Base-by-base conservation (phyloP, 2,329 filamentous ascomycete species). In the Pseudogymnoascus sp. region DNA sequence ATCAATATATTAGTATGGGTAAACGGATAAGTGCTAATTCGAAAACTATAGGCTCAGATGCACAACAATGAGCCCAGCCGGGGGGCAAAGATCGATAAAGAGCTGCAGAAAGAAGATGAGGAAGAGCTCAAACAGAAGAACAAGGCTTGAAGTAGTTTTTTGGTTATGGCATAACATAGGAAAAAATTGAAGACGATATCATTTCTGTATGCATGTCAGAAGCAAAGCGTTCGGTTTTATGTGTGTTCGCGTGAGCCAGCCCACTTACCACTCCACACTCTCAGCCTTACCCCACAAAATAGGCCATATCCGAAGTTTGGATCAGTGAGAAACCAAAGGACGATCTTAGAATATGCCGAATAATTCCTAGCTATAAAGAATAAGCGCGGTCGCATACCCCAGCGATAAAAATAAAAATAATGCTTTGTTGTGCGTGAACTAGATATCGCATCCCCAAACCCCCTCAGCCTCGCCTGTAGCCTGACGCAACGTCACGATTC, bases 1-100 rank as follows among this genome's bases (percentile, higher is more conserved):
- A 41, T n/a, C 14, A 29, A 2, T 8, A 26, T 59, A 10, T 23
- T 19, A 12, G 19, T 43, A 38, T 11, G 41, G 16, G 12, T 12
- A 41, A 39, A 31, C n/a, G 19, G 23, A 45, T 10, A 29, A 37
- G 10, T 6, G 61, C 60, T 64, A 61, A 62, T 60, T n/a, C 43
- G 61, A 19, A 37, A 12, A 26, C 19, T n/a, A 12, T 41, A 75
- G 83, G 88, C 88, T 62, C 82, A 76, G 68, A 71, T 80, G 66
- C 88, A 92, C 71, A 88, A 88, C 64, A 91, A 91, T 72, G 81
- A 91, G 76, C 89, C 88, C 1, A 88, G 84, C 19, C 83, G 79
- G 70, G 88, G 89, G 16, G 89, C 88, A 23, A 83, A 88, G 79
- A 81, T 91, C 63, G 89, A 92, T 73, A 83, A 88, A 63, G 72